These are phyloP conservation scores for Colletotrichum salicis DNA, from an alignment of 2,329 filamentous ascomycete species.

Conservation along the genomic window DNA sequence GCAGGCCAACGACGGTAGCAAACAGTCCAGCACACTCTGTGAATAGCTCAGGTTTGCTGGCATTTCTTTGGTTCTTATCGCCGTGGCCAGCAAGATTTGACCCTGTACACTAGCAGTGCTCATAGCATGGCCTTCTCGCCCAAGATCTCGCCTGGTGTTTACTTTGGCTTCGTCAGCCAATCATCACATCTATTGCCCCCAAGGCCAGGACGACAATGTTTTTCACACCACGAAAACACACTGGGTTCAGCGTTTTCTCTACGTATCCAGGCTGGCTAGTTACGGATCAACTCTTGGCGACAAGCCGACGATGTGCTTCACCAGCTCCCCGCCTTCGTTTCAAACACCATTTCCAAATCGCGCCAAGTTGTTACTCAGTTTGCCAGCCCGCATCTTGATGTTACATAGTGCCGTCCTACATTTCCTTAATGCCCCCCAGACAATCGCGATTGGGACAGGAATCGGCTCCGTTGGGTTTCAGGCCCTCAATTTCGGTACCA, in stretches of 20 bases:
- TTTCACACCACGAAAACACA: background rate
- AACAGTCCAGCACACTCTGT: background rate
- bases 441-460: background rate
- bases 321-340: conserved; percentile 12
- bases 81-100: conserved; percentile 12
- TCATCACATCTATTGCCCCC: background rate
- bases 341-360: background rate
- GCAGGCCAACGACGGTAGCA: background rate
- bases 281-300: background rate
- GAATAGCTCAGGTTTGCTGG: background rate
- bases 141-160: conserved; percentile 1
- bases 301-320: background rate
- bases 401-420: background rate
- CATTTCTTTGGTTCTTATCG: background rate
- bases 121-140: background rate
- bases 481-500: background rate
- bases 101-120: background rate
- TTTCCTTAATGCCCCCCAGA: background rate
- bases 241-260: background rate
- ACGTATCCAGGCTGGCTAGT: background rate
- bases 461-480: conserved; percentile 1
- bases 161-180: background rate
- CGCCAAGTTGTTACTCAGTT: background rate
- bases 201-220: background rate
- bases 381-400: background rate